phyloP scores from a whole-genome alignment of 768 basidiomycete species.

The Mycena vitilis region DNA sequence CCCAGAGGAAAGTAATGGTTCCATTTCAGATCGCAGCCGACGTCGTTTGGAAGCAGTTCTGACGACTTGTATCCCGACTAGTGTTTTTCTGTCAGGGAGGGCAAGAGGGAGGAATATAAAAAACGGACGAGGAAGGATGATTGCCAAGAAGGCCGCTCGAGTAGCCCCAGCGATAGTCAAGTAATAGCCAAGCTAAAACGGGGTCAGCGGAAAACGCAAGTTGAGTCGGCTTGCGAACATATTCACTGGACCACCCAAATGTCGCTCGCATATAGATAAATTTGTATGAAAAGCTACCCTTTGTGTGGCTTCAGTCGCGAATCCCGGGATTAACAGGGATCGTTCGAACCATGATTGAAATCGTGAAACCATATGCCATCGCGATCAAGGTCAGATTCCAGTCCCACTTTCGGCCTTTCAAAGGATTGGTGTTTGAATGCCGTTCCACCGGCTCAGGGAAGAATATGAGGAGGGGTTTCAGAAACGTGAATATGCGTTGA shows the following conservation, averaged over 20 bases:
- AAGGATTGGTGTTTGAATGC: conserved; percentile 38
- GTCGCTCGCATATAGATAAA: conserved; percentile 57
- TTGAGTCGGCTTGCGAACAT: conserved; percentile 42
- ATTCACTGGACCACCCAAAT: conserved; percentile 61
- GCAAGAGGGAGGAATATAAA: background rate
- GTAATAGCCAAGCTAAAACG: conserved; percentile 60
- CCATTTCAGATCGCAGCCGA: conserved; percentile 25
- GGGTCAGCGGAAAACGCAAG: background rate
- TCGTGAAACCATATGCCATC: conserved; percentile 50
- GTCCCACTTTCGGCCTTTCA: conserved; percentile 51
- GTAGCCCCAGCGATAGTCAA: conserved; percentile 51
- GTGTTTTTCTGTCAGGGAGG: background rate
- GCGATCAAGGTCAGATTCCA: conserved; percentile 63
- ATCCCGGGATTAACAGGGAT: background rate
- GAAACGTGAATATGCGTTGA: conserved; percentile 57
- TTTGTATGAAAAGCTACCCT: conserved; percentile 57
- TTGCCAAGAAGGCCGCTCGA: conserved; percentile 55
- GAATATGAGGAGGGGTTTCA: conserved; percentile 68
- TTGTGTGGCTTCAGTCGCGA: background rate
- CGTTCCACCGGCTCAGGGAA: conserved; percentile 44
- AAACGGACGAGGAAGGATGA: conserved; percentile 59
- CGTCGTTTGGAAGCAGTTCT: conserved; percentile 34
- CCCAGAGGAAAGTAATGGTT: conserved; percentile 28
- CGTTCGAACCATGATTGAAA: conserved; percentile 48
- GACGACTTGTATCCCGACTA: conserved; percentile 57